Evolutionary conservation across 805 yeast species (phyloP).

Genomic region (Candida nemodendra): DNA sequence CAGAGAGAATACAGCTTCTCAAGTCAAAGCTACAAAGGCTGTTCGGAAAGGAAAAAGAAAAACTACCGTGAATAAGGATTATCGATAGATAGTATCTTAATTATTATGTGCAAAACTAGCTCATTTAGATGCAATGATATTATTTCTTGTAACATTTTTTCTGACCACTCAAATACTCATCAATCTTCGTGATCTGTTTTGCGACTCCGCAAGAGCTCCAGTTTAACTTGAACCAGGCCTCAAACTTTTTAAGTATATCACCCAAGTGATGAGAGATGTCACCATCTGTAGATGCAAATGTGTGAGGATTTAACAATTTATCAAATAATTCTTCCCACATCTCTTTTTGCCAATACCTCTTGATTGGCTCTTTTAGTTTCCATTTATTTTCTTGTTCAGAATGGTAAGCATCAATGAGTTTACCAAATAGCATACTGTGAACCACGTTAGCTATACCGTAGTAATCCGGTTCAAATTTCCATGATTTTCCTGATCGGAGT

Average conservation of each 20-base stretch:
- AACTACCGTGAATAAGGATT: not conserved
- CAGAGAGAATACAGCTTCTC: not conserved
- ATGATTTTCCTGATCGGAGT: constrained; percentile 55
- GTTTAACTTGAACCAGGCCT: constrained; percentile 16
- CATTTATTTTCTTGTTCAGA: constrained; percentile 21
- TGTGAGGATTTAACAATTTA: constrained; percentile 55
- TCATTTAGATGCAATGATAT: not conserved
- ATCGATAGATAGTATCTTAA: not conserved
- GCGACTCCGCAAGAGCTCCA: constrained; percentile 11
- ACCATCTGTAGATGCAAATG: constrained; percentile 2
- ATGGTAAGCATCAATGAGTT: constrained; percentile 44
- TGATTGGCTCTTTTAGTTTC: constrained; percentile 47
- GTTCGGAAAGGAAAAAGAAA: not conserved
- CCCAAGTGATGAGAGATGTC: constrained; percentile 2
- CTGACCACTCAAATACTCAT: constrained; percentile 10
- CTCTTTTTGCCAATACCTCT: constrained; percentile 73
- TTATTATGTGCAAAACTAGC: not conserved
- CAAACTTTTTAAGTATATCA: constrained; percentile 8
- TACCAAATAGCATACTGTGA: constrained; percentile 73
- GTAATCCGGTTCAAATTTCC: constrained; percentile 83
- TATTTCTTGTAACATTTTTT: constrained; percentile 9
- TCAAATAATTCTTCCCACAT: constrained; percentile 71
- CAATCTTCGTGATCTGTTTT: constrained; percentile 9
- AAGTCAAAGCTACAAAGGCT: not conserved
- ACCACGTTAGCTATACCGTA: constrained; percentile 76